Evolutionary conservation across 2,329 filamentous ascomycete species (phyloP).

Genomic region (Ophiostoma himal-ulmi): DNA sequence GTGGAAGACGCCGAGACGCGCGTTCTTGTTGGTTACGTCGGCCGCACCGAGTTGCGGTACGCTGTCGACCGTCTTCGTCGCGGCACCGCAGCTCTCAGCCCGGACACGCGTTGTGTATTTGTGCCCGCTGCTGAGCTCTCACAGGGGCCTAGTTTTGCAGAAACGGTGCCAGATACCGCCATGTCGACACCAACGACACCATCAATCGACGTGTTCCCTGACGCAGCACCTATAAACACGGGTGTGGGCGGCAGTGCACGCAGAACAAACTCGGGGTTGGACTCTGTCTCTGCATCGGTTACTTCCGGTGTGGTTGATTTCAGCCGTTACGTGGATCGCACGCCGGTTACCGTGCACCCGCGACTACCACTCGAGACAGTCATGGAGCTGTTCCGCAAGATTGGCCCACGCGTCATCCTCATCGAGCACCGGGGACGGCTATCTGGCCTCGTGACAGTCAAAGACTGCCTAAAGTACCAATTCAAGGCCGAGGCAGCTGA

Average conservation of each 20-base stretch:
- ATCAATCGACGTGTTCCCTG: background rate
- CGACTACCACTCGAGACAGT: constrained; percentile 89
- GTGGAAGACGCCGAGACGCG: constrained; percentile 67
- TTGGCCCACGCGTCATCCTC: constrained; percentile 82
- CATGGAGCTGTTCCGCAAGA: constrained; percentile 98
- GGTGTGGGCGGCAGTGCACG: constrained; percentile 4
- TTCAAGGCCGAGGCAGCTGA: constrained; percentile 86
- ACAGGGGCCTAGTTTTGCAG: constrained; percentile 6
- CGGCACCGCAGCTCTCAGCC: constrained; percentile 56
- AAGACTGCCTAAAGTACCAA: constrained; percentile 95
- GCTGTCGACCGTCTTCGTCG: constrained; percentile 75
- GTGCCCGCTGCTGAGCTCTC: constrained; percentile 39
- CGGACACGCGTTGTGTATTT: constrained; percentile 70
- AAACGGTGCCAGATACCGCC: constrained; percentile 38
- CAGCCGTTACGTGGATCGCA: constrained; percentile 79
- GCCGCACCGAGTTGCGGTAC: constrained; percentile 84
- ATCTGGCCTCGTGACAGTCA: constrained; percentile 83
- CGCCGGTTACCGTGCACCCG: constrained; percentile 85
- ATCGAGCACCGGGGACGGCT: constrained; percentile 84
- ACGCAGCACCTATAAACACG: background rate
- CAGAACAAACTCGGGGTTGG: background rate
- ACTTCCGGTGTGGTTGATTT: constrained; percentile 58
- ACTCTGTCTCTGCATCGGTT: constrained; percentile 29
- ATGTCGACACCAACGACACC: constrained; percentile 32
- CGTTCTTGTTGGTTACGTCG: constrained; percentile 82